Evolutionary conservation across 1,284 basidiomycete species (phyloP), one percentile per base, ranked within the genome.

Genomic region (Leccinum laetum): DNA sequence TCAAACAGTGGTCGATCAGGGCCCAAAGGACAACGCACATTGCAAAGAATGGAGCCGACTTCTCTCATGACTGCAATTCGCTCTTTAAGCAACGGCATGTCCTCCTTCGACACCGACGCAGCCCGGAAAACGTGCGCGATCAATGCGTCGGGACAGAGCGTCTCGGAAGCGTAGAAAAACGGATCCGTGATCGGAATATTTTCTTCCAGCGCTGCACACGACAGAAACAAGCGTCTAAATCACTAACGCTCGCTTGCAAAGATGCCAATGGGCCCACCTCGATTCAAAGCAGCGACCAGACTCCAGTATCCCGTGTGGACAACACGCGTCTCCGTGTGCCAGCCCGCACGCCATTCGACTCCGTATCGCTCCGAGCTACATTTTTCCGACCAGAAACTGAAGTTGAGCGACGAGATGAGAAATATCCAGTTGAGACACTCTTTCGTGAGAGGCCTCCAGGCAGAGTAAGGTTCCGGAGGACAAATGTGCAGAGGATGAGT

Each of bases 301-400:
- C 89, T 90, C 91, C 91, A 93, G 70, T 95, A 95, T 0, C 93
- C 93, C 0, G 90, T 93, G 75, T 85, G 88, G 16, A 88, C 78
- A 53, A 77, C 81, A 53, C 68, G 80, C 39, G 77, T 75, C 41
- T 82, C 75, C 11, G 78, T 78, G n/a, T 75, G 74, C 92, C 92
- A 93, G 2, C 86, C 83, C n/a, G 81, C 76, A 55, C 85, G 82
- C 92, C 92, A 95, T 68, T 88, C 83, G 2, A 94, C 86, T 9
- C 88, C 91, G 72, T 88, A 95, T 24, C 90, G 82, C 56, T 85
- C 84, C 3, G 77, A 68, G 9, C 71, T 74, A 0, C 85, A 85
- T 55, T 79, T 81, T 67, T 90, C 86, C 1, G 92, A 93, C 93
- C 93, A 95, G 73, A 95, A 95, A 69, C 87, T 91, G 77, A 95